Evolutionary conservation across 192 early-diverging fungal genomes (phyloP).

Genomic region (Dissophora ornata): DNA sequence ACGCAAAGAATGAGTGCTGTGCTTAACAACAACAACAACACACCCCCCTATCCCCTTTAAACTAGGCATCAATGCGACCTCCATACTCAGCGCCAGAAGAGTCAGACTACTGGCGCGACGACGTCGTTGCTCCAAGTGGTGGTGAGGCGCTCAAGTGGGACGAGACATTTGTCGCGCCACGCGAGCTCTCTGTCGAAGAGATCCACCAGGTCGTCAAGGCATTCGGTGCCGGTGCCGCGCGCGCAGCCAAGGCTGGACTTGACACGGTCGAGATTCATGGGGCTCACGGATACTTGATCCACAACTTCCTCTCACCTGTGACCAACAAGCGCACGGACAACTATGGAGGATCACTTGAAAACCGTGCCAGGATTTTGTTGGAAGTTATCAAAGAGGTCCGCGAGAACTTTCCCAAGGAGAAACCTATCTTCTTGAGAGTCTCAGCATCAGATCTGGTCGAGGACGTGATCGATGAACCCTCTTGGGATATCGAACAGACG

Average conservation of each 20-base stretch:
- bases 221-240: slow-evolving; percentile 73
- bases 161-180: slow-evolving; percentile 52
- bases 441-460: slow-evolving; percentile 81
- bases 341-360: slow-evolving; percentile 93
- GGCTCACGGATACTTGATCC: slow-evolving; percentile 91
- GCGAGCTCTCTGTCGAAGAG: slow-evolving; percentile 72
- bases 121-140: slow-evolving; percentile 74
- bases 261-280: slow-evolving; percentile 93
- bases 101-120: slow-evolving; percentile 66
- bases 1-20: not conserved
- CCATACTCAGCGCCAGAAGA: slow-evolving; percentile 15
- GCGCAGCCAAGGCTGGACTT: slow-evolving; percentile 85
- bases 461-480: slow-evolving; percentile 52
- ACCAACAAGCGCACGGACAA: slow-evolving; percentile 89
- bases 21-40: not conserved
- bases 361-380: slow-evolving; percentile 79
- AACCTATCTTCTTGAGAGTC: slow-evolving; percentile 87
- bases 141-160: slow-evolving; percentile 55
- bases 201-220: slow-evolving; percentile 71
- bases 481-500: slow-evolving; percentile 82
- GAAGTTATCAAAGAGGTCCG: slow-evolving; percentile 77
- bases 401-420: slow-evolving; percentile 76
- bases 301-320: slow-evolving; percentile 83
- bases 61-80: slow-evolving; percentile 13
- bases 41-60: too few relatives aligned